Conservation (phyloP, 2,329 filamentous ascomycete species). For the Chalaropsis thielavioides region DNA sequence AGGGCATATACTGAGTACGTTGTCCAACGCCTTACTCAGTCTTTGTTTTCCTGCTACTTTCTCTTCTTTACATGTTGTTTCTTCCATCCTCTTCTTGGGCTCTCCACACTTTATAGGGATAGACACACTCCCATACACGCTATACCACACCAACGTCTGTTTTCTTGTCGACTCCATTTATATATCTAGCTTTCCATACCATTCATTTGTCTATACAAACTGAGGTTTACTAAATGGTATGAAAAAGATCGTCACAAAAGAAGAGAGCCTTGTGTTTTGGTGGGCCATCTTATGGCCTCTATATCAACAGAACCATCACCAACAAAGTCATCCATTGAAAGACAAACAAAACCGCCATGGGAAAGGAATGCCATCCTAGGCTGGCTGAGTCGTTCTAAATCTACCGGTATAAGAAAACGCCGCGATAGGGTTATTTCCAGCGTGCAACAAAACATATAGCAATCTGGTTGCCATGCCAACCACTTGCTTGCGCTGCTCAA, state of each 20-base stretch:
- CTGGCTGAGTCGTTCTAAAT: neutral
- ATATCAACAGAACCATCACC: neutral
- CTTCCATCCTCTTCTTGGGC: neutral
- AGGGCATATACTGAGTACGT: conserved; percentile 58
- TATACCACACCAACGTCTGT: neutral
- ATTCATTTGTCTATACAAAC: neutral
- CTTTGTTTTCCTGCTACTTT: conserved; percentile 2
- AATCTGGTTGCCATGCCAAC: conserved; percentile 5
- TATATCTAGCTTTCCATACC: neutral
- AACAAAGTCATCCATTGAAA: neutral
- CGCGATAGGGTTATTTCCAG: neutral
- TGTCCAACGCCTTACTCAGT: neutral
- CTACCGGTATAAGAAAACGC: neutral
- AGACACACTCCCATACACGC: neutral
- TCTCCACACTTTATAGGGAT: neutral
- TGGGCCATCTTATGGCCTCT: too few species aligned
- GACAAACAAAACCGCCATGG: neutral
- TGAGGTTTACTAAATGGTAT: neutral
- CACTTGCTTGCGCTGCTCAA: neutral
- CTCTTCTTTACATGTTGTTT: conserved; percentile 4
- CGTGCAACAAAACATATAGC: neutral
- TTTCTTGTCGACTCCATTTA: neutral
- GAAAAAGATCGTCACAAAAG: too few species aligned
- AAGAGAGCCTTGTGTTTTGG: too few species aligned
- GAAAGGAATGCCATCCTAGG: neutral